Conservation (phyloP, 2,329 filamentous ascomycete species). For the Pseudogymnoascus sp. region DNA sequence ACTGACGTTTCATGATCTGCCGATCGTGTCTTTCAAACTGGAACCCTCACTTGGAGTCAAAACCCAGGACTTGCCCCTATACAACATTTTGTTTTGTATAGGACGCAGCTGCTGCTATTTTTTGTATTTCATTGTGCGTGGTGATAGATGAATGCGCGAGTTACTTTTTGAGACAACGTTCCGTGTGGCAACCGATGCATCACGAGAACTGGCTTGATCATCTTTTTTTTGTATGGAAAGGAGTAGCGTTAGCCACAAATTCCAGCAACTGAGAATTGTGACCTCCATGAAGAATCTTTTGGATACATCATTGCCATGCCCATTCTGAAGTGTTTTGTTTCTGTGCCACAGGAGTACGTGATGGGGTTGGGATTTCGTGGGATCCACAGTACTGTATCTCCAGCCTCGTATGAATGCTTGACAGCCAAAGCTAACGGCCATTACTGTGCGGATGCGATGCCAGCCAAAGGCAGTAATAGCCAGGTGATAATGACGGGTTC, state of each 20-base stretch:
- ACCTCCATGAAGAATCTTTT: not conserved
- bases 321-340: not conserved
- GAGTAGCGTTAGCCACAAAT: constrained; percentile 3
- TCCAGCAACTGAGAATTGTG: not conserved
- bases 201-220: not conserved
- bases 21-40: not conserved
- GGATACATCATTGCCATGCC: not conserved
- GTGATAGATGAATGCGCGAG: not conserved
- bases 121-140: not conserved
- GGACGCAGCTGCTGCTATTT: not conserved
- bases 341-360: no score
- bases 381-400: no score
- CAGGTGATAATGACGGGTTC: no score
- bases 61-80: not conserved
- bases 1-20: not conserved
- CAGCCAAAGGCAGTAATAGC: no score
- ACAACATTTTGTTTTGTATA: not conserved
- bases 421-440: no score
- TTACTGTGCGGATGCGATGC: no score
- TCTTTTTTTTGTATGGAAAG: not conserved
- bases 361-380: no score
- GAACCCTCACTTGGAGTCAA: not conserved
- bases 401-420: no score
- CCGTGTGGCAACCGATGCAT: not conserved
- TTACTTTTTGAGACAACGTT: not conserved